Percentiles rank a stretch among this genome's conserved stretches.
phyloP scores from a whole-genome alignment of 495 filamentous ascomycete genomes.

The Entonaema liquescens region DNA sequence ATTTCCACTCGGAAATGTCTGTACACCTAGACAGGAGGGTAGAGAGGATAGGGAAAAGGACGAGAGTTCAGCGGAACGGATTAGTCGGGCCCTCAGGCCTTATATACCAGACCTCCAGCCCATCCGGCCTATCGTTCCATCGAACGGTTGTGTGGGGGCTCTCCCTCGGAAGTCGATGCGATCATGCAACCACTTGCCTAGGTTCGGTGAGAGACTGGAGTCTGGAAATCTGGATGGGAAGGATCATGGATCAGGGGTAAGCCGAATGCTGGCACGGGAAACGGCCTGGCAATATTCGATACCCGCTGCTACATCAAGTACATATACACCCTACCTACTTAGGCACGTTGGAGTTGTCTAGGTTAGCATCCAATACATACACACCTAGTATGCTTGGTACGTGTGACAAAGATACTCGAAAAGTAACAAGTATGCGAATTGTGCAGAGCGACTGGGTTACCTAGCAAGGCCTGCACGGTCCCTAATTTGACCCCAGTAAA shows the following conservation, averaged over 20 bases:
- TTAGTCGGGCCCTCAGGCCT: background rate
- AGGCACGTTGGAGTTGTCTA: background rate
- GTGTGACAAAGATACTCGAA: conserved; percentile 31
- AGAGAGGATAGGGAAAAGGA: background rate
- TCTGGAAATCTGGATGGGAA: conserved; percentile 19
- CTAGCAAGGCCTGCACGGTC: conserved; percentile 30
- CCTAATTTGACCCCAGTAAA: conserved; percentile 27
- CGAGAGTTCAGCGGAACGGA: background rate
- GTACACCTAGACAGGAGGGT: background rate
- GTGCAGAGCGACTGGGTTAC: conserved; percentile 34
- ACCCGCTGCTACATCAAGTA: conserved; percentile 20
- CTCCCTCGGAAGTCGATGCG: conserved; percentile 14
- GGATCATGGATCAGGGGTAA: conserved; percentile 40
- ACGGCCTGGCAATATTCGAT: conserved; percentile 18
- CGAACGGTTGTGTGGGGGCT: conserved; percentile 28
- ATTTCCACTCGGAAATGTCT: conserved; percentile 13
- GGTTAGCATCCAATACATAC: conserved; percentile 22
- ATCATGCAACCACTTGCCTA: conserved; percentile 28
- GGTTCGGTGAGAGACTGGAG: conserved; percentile 40
- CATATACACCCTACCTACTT: background rate
- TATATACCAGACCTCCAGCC: conserved; percentile 6
- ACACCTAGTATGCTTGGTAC: conserved; percentile 19
- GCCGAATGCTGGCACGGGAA: conserved; percentile 13
- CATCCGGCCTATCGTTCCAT: conserved; percentile 1
- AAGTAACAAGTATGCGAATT: conserved; percentile 24